Percentiles rank a stretch among this genome's conserved stretches.
Evolutionary conservation across 2,329 filamentous ascomycete species (phyloP).

Genomic region (Lithohypha guttulata): DNA sequence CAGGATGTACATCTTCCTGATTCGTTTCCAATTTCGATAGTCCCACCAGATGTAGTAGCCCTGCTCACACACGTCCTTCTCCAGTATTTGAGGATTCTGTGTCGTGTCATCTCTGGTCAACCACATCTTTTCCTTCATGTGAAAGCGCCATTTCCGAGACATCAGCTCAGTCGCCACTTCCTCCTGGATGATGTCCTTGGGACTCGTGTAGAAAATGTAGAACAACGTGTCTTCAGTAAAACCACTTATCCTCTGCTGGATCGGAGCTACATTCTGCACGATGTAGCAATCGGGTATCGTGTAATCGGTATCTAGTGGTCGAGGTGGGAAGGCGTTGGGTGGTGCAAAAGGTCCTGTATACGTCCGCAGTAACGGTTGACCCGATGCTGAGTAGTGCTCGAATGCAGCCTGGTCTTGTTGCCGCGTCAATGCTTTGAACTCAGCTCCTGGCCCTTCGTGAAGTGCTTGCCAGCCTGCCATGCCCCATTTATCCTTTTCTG

Average conservation of each 20-base stretch:
- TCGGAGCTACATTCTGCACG: conserved; percentile 54
- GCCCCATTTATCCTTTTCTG: conserved; percentile 45
- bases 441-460: conserved; percentile 44
- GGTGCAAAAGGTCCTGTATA: conserved; percentile 55
- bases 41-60: conserved; percentile 44
- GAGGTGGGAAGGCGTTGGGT: conserved; percentile 40
- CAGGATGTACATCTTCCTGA: conserved; percentile 40
- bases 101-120: conserved; percentile 39
- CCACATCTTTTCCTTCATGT: conserved; percentile 43
- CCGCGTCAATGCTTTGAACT: conserved; percentile 46
- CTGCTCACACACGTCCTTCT: conserved; percentile 38
- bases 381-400: conserved; percentile 50
- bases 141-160: conserved; percentile 42
- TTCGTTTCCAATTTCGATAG: conserved; percentile 39
- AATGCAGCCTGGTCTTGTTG: conserved; percentile 55
- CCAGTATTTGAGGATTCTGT: conserved; percentile 37
- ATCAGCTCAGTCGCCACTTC: conserved; percentile 53
- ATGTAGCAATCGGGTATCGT: conserved; percentile 53
- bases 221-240: conserved; percentile 57
- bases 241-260: conserved; percentile 47
- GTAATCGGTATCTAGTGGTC: conserved; percentile 51
- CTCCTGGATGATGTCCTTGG: conserved; percentile 55
- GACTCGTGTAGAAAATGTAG: conserved; percentile 59
- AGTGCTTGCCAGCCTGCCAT: conserved; percentile 45
- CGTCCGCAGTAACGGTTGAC: conserved; percentile 50